A percentile compares a stretch with the other conserved stretches of the same genome.
phyloP scores from a whole-genome alignment of 2,329 filamentous ascomycete species.

The Fonsecaea multimorphosa region DNA sequence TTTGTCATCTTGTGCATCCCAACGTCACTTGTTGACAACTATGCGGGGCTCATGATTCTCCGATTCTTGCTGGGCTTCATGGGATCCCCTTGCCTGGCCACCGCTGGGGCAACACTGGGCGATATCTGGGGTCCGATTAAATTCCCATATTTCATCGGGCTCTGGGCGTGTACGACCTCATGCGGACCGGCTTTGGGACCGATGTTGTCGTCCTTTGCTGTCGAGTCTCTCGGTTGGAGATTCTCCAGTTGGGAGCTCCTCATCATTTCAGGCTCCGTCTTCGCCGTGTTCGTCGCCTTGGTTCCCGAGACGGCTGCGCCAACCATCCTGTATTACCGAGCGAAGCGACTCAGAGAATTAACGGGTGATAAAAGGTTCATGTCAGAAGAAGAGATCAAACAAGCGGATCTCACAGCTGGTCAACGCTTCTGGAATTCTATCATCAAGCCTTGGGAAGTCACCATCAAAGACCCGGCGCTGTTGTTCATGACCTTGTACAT shows the following conservation, averaged over 20 bases:
- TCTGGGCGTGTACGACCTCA: conserved; percentile 24
- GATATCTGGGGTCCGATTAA: conserved; percentile 39
- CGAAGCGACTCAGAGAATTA: conserved; percentile 24
- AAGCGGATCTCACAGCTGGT: conserved; percentile 56
- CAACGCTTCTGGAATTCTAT: conserved; percentile 61
- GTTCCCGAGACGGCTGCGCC: conserved; percentile 36
- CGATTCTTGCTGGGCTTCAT: conserved; percentile 70
- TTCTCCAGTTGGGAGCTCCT: conserved; percentile 59
- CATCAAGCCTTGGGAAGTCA: conserved; percentile 63
- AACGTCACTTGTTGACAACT: conserved; percentile 65
- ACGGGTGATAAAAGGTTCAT: conserved; percentile 59
- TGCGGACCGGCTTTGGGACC: conserved; percentile 63
- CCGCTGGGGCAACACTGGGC: conserved; percentile 51
- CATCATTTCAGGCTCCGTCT: conserved; percentile 63
- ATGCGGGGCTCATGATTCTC: conserved; percentile 66
- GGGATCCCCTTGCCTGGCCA: conserved; percentile 67
- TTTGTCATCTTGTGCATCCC: conserved; percentile 70
- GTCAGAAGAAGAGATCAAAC: conserved; percentile 68
- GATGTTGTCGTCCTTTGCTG: conserved; percentile 64
- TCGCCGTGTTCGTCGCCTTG: conserved; percentile 54
- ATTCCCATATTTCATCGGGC: conserved; percentile 12
- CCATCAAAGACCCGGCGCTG: conserved; percentile 65
- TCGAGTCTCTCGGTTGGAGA: conserved; percentile 53
- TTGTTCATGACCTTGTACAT: conserved; percentile 67
- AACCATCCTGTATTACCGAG: conserved; percentile 31